These are phyloP conservation scores for Meyerozyma carpophila DNA, from an alignment of 1,139 yeast genomes.

Conservation along the genomic window DNA sequence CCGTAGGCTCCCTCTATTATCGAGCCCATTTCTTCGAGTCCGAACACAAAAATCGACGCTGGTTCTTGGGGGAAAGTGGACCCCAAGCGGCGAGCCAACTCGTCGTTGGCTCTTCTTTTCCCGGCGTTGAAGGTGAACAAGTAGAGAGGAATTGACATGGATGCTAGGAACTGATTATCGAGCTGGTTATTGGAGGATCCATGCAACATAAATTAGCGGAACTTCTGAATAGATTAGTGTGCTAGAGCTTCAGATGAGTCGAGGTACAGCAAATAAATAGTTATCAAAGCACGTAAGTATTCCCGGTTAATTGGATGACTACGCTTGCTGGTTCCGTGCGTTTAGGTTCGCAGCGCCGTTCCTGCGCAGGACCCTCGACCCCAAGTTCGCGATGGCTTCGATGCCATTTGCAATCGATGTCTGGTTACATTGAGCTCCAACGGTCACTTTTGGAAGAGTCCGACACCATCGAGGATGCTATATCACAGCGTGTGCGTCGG, in stretches of 20 bases:
- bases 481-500: slow-evolving; percentile 25
- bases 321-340: no score
- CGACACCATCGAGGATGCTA: slow-evolving; percentile 29
- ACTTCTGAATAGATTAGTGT: no score
- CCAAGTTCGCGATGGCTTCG: background rate
- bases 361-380: background rate
- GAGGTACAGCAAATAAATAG: background rate
- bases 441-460: slow-evolving; percentile 33
- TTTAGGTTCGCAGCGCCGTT: background rate
- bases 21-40: slow-evolving; percentile 70
- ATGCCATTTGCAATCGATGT: slow-evolving; percentile 14
- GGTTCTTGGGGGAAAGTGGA: slow-evolving; percentile 26
- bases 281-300: no score
- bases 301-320: no score
- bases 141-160: slow-evolving; percentile 15
- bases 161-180: background rate
- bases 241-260: background rate
- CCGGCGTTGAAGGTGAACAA: slow-evolving; percentile 38
- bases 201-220: background rate
- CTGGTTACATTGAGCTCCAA: slow-evolving; percentile 30
- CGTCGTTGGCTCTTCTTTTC: slow-evolving; percentile 21
- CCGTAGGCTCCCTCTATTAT: slow-evolving; percentile 58
- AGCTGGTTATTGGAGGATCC: background rate
- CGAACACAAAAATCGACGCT: slow-evolving; percentile 55
- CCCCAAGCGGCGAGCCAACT: slow-evolving; percentile 18